phyloP scores from a whole-genome alignment of 371 early-diverging fungal genomes.

The Apophysomyces ossiformis region DNA sequence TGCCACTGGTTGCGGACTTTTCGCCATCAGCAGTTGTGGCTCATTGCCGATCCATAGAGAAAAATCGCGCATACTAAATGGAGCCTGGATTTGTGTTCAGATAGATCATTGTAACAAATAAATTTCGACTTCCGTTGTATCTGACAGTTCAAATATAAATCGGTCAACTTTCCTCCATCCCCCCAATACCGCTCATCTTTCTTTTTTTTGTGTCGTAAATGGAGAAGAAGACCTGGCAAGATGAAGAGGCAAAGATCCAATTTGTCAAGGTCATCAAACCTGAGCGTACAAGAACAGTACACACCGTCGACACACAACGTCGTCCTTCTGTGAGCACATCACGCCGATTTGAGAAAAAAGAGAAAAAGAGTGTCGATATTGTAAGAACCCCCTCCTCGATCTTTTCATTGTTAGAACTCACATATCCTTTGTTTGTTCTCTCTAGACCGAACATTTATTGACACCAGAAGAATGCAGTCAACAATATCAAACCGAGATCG shows the following conservation, averaged over 20 bases:
- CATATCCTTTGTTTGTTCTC: constrained; percentile 1
- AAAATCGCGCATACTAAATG: constrained; percentile 4
- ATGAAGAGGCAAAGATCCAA: constrained; percentile 20
- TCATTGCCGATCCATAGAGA: constrained; percentile 9
- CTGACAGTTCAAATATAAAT: constrained; percentile 9
- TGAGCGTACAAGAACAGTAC: constrained; percentile 31
- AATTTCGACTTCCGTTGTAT: too few relatives aligned
- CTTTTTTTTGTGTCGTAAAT: background rate
- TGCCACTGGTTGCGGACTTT: constrained; percentile 9
- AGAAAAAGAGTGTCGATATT: constrained; percentile 39
- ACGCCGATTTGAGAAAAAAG: constrained; percentile 25
- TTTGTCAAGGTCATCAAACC: constrained; percentile 28
- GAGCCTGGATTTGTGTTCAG: too few relatives aligned
- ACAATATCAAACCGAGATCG: constrained; percentile 59
- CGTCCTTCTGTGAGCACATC: constrained; percentile 40
- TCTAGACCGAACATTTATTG: constrained; percentile 76
- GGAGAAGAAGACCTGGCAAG: constrained; percentile 6
- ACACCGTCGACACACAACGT: constrained; percentile 33
- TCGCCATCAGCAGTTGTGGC: background rate
- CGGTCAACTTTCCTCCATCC: background rate
- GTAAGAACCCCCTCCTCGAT: constrained; percentile 25
- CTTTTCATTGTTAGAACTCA: background rate
- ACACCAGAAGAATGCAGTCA: constrained; percentile 68
- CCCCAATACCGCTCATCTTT: background rate
- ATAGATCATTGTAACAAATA: background rate